Conservation (phyloP, 495 filamentous ascomycete species). For the Penicillium subrubescens region DNA sequence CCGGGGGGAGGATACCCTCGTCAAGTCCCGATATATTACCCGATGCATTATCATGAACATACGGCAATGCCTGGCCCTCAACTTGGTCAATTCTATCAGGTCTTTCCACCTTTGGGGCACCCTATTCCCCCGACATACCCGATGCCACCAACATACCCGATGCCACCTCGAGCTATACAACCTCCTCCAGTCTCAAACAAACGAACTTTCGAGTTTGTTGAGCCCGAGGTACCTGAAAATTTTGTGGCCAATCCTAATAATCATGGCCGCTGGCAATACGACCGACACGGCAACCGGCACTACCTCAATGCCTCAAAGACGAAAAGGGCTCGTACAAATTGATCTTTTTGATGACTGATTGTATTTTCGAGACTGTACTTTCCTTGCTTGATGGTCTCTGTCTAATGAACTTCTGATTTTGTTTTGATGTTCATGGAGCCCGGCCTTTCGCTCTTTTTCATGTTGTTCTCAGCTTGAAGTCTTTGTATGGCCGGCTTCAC, state of each 20-base stretch:
- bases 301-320: slow-evolving; percentile 27
- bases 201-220: slow-evolving; percentile 14
- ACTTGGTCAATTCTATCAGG: not conserved
- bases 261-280: slow-evolving; percentile 25
- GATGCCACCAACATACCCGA: not conserved
- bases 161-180: not conserved
- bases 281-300: slow-evolving; percentile 8
- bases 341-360: not conserved
- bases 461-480: not conserved
- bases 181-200: not conserved
- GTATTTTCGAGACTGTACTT: not conserved
- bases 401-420: not conserved
- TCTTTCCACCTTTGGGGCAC: not conserved
- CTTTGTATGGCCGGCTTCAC: not conserved
- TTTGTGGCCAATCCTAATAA: slow-evolving; percentile 34
- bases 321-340: slow-evolving; percentile 1
- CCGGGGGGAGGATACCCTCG: not conserved
- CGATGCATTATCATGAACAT: not conserved
- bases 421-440: not conserved
- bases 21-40: not conserved
- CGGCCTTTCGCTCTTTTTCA: not conserved
- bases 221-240: slow-evolving; percentile 13
- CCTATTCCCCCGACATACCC: not conserved
- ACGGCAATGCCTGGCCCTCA: not conserved
- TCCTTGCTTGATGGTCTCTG: not conserved